Percentiles rank a stretch among this genome's conserved stretches.
Conservation (phyloP, 2,329 filamentous ascomycete genomes). For the Coniochaeta sp. region DNA sequence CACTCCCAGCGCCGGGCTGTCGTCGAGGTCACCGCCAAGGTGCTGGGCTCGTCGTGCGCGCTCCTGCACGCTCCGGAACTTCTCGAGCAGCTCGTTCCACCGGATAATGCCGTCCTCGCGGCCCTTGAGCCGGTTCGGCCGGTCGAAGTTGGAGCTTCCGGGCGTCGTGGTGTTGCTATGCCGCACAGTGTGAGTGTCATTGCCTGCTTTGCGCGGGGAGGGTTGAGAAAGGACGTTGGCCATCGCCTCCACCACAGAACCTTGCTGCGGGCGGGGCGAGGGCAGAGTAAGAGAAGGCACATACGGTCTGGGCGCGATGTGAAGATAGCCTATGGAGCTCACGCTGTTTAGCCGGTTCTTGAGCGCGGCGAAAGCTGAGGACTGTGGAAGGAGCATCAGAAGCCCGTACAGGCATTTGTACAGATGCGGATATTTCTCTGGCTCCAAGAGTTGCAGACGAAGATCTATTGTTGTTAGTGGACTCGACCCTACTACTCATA, state of each 20-base stretch:
- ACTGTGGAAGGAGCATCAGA: slow-evolving; percentile 96
- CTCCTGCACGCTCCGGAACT: slow-evolving; percentile 89
- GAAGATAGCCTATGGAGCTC: slow-evolving; percentile 91
- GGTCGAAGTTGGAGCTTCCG: slow-evolving; percentile 54
- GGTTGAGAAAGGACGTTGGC: slow-evolving; percentile 14
- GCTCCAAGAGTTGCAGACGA: slow-evolving; percentile 87
- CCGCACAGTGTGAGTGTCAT: slow-evolving; percentile 17
- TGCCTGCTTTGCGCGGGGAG: slow-evolving; percentile 16
- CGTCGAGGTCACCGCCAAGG: slow-evolving; percentile 42
- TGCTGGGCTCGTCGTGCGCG: slow-evolving; percentile 66
- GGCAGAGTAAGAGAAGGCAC: slow-evolving; percentile 30
- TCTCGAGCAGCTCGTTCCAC: slow-evolving; percentile 89
- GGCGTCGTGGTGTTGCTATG: slow-evolving; percentile 39
- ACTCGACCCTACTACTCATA: background rate
- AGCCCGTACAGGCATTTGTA: slow-evolving; percentile 98
- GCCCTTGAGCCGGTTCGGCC: slow-evolving; percentile 70
- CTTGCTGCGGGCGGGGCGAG: slow-evolving; percentile 18
- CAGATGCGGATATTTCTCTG: slow-evolving; percentile 87
- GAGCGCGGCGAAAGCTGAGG: slow-evolving; percentile 89
- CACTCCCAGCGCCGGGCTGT: slow-evolving; percentile 32
- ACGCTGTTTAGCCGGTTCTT: slow-evolving; percentile 97
- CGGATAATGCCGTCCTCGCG: slow-evolving; percentile 79
- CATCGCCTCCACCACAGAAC: slow-evolving; percentile 24
- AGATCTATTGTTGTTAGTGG: slow-evolving; percentile 55
- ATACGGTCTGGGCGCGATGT: slow-evolving; percentile 73